phyloP scores from a whole-genome alignment of 2,329 filamentous ascomycete genomes.

The Thielaviopsis ethacetica region DNA sequence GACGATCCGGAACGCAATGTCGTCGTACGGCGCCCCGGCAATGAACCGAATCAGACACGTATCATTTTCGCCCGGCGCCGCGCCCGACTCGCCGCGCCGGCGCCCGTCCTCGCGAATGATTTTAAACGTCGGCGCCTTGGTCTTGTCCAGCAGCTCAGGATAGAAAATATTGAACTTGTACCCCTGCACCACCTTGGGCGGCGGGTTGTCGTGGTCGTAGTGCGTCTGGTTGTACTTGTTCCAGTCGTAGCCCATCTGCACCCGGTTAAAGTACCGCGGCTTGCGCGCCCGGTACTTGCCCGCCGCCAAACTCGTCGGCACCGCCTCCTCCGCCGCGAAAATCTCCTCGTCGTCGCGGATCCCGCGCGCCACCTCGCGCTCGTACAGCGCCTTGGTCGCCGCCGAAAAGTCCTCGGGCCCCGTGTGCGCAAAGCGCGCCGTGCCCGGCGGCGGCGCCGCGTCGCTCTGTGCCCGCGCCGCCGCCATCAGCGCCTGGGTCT shows the following conservation, averaged over 20 bases:
- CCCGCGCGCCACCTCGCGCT: constrained; percentile 80
- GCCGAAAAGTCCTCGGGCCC: constrained; percentile 70
- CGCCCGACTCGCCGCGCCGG: constrained; percentile 78
- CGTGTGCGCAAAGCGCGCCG: constrained; percentile 51
- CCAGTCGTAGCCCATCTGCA: constrained; percentile 99
- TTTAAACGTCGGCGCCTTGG: constrained; percentile 85
- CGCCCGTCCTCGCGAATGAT: constrained; percentile 89
- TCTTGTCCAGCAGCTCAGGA: constrained; percentile 87
- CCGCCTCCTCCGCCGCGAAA: constrained; percentile 75
- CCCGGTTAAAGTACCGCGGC: constrained; percentile 91
- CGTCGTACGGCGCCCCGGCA: constrained; percentile 87
- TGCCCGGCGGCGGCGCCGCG: constrained; percentile 29
- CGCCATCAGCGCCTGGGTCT: constrained; percentile 1
- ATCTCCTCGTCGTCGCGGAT: constrained; percentile 91
- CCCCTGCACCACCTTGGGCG: constrained; percentile 92
- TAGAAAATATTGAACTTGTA: constrained; percentile 99
- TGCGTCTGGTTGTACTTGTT: constrained; percentile 99
- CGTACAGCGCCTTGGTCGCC: constrained; percentile 75
- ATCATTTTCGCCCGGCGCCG: constrained; percentile 86
- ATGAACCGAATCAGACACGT: constrained; percentile 94
- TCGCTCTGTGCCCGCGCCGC: constrained; percentile 22
- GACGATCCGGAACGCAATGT: constrained; percentile 92
- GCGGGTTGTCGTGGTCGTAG: constrained; percentile 96
- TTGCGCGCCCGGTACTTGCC: constrained; percentile 79
- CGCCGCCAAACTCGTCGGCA: constrained; percentile 37